phyloP scores from a whole-genome alignment of 208 protist genomes.

The Acanthamoeba healyi region DNA sequence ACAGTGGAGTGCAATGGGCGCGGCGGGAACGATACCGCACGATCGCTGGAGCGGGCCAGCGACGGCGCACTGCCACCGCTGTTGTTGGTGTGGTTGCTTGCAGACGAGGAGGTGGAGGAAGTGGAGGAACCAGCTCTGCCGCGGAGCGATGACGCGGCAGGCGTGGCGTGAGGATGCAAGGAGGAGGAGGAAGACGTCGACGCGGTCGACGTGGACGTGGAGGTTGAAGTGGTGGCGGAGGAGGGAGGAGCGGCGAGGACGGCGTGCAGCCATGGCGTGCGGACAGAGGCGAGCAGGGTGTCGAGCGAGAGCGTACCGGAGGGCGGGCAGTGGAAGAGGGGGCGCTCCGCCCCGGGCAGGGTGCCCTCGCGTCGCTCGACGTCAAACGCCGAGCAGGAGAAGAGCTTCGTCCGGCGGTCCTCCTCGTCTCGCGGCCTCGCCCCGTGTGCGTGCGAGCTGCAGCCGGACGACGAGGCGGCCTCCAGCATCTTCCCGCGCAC shows the following conservation, averaged over 20 bases:
- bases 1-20: not conserved
- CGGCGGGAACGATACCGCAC: not conserved
- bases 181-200: not conserved
- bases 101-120: not conserved
- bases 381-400: slow-evolving; percentile 16
- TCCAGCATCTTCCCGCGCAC: not conserved
- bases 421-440: not conserved
- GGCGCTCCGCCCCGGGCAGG: not conserved
- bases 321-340: slow-evolving; percentile 42
- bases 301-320: slow-evolving; percentile 32
- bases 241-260: not conserved
- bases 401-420: not conserved
- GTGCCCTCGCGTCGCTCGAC: slow-evolving; percentile 6
- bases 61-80: slow-evolving; percentile 46
- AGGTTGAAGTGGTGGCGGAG: not conserved
- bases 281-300: slow-evolving; percentile 29
- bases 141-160: not conserved
- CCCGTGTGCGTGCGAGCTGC: no score
- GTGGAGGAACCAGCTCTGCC: not conserved
- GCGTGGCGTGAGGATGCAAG: not conserved
- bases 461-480: no score
- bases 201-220: not conserved
- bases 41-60: not conserved
- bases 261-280: slow-evolving; percentile 37
- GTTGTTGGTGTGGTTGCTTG: not conserved